phyloP scores from a whole-genome alignment of 2,329 filamentous ascomycete species.

The Huntiella bhutanensis region DNA sequence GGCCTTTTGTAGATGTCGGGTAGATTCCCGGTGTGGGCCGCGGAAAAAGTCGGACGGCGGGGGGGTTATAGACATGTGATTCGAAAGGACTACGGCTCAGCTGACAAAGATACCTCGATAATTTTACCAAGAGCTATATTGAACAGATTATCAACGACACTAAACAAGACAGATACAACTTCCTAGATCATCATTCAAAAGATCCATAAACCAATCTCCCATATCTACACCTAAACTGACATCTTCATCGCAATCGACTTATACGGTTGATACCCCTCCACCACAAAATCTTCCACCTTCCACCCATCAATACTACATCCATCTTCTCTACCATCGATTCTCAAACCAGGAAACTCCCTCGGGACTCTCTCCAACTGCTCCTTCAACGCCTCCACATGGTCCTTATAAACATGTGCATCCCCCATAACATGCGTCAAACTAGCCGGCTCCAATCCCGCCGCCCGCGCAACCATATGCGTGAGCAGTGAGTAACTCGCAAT shows the following conservation, averaged over 20 bases:
- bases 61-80: no score
- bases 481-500: conserved; percentile 87
- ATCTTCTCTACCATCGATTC: conserved; percentile 43
- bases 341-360: conserved; percentile 58
- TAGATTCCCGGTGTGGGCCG: no score
- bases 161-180: no score
- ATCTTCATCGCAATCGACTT: conserved; percentile 96
- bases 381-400: conserved; percentile 76
- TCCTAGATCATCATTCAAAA: no score
- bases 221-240: conserved; percentile 46
- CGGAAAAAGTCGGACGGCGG: no score
- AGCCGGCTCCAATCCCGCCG: conserved; percentile 66
- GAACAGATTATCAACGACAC: no score
- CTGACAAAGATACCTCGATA: no score
- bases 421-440: conserved; percentile 91
- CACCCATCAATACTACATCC: conserved; percentile 75
- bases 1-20: no score
- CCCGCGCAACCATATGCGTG: conserved; percentile 87
- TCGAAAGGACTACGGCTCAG: no score
- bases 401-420: conserved; percentile 88
- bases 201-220: no score
- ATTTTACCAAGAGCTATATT: no score
- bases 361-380: conserved; percentile 67
- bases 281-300: conserved; percentile 70
- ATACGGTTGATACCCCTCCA: conserved; percentile 78